A percentile compares a stretch with the other conserved stretches of the same genome.
Conservation (phyloP, 2,329 filamentous ascomycete genomes). For the Xenosphaeropsis pyriputrescens region DNA sequence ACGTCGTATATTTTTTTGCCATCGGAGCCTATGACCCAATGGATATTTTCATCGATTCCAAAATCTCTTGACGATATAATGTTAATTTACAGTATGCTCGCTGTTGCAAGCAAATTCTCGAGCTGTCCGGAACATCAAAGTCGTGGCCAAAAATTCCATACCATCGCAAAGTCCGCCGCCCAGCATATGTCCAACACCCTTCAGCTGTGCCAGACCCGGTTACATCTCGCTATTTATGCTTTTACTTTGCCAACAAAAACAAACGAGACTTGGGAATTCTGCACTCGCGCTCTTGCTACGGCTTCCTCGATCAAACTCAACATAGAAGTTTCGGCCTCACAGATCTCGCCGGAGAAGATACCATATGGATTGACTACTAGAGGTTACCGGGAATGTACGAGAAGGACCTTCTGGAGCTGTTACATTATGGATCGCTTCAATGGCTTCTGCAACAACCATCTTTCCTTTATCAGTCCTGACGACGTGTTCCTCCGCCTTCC, state of each 20-base stretch:
- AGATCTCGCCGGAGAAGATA: conserved; percentile 22
- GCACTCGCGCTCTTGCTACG: conserved; percentile 44
- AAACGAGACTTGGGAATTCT: conserved; percentile 46
- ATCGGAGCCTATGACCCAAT: conserved; percentile 32
- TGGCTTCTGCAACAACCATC: conserved; percentile 36
- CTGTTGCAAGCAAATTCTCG: conserved; percentile 40
- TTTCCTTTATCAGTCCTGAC: conserved; percentile 42
- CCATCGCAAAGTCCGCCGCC: conserved; percentile 42
- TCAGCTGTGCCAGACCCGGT: conserved; percentile 50
- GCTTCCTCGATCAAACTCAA: conserved; percentile 47
- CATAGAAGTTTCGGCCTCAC: conserved; percentile 37
- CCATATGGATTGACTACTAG: conserved; percentile 41
- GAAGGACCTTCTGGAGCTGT: conserved; percentile 59
- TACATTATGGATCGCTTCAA: conserved; percentile 57
- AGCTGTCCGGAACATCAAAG: conserved; percentile 25
- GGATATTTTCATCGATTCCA: conserved; percentile 29
- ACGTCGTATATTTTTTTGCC: conserved; percentile 41
- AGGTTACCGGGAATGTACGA: conserved; percentile 49
- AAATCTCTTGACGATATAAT: conserved; percentile 40
- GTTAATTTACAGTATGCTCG: conserved; percentile 44
- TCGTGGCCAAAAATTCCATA: conserved; percentile 30
- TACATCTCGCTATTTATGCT: conserved; percentile 54
- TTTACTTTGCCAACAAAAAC: conserved; percentile 40
- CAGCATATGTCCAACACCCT: conserved; percentile 32
- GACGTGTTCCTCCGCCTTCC: conserved; percentile 56